These are phyloP conservation scores for Hypoxylon rubiginosum DNA, from an alignment of 2,329 filamentous ascomycete species.

Conservation along the genomic window DNA sequence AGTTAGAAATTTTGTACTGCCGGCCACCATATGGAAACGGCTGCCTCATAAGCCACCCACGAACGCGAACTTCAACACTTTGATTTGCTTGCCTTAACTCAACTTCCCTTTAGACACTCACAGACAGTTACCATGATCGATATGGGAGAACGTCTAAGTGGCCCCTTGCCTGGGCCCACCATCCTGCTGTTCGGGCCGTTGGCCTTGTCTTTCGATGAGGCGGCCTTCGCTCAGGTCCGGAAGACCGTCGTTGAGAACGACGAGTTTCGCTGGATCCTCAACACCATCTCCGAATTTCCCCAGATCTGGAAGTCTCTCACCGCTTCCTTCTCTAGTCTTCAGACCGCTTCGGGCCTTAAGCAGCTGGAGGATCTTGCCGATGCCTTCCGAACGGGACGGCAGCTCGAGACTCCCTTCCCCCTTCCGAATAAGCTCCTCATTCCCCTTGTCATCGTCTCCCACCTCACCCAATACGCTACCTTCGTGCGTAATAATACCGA, in stretches of 20 bases:
- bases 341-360: slow-evolving; percentile 16
- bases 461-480: slow-evolving; percentile 44
- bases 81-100: slow-evolving; percentile 26
- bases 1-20: slow-evolving; percentile 9
- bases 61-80: slow-evolving; percentile 36
- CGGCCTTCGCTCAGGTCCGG: slow-evolving; percentile 26
- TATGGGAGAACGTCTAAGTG: slow-evolving; percentile 24
- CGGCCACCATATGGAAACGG: slow-evolving; percentile 25
- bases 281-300: slow-evolving; percentile 32
- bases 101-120: slow-evolving; percentile 20
- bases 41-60: slow-evolving; percentile 17
- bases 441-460: slow-evolving; percentile 56
- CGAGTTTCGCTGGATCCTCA: slow-evolving; percentile 30
- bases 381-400: slow-evolving; percentile 30
- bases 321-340: slow-evolving; percentile 25
- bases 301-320: slow-evolving; percentile 33
- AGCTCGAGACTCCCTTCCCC: slow-evolving; percentile 28
- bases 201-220: slow-evolving; percentile 34
- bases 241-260: slow-evolving; percentile 32
- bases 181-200: slow-evolving; percentile 37
- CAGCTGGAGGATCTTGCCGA: slow-evolving; percentile 35
- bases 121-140: slow-evolving; percentile 28
- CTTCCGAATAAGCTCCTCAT: slow-evolving; percentile 49
- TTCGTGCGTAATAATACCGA: slow-evolving; percentile 27
- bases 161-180: slow-evolving; percentile 24